Conservation (phyloP, 257 asterid species). For the Apocynum venetum region DNA sequence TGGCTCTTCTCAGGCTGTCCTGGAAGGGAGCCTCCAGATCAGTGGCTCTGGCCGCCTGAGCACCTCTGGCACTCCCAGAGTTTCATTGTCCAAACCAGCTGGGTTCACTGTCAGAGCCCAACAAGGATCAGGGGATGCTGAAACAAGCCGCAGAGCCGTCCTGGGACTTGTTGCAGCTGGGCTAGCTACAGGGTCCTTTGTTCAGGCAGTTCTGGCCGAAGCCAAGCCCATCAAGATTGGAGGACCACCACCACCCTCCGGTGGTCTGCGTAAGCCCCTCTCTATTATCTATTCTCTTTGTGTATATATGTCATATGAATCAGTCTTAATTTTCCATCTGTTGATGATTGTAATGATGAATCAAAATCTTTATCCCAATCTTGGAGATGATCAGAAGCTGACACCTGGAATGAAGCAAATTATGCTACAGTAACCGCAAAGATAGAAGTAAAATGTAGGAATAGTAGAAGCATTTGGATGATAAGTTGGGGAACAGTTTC, state of each 20-base stretch:
- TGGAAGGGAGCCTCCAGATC: constrained; percentile 75
- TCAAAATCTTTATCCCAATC: background rate
- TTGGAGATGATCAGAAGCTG: background rate
- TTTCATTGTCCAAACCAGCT: constrained; percentile 43
- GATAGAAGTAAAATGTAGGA: background rate
- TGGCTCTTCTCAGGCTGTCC: constrained; percentile 75
- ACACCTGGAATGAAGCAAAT: background rate
- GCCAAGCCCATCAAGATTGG: constrained; percentile 82
- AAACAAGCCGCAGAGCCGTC: constrained; percentile 77
- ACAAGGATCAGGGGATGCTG: constrained; percentile 57
- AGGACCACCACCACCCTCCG: constrained; percentile 84
- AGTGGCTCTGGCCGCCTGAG: constrained; percentile 49
- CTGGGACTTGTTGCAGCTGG: constrained; percentile 82
- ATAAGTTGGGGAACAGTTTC: constrained; percentile 31
- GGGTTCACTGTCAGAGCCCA: constrained; percentile 46
- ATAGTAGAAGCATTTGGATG: constrained; percentile 34
- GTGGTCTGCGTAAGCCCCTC: constrained; percentile 79
- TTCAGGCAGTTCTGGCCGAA: constrained; percentile 75
- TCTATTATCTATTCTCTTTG: background rate
- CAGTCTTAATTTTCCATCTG: background rate
- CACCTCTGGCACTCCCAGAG: constrained; percentile 37
- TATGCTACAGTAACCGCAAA: background rate
- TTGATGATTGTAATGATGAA: background rate
- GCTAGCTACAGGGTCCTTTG: constrained; percentile 63
- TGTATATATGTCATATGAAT: constrained; percentile 6